phyloP scores from a whole-genome alignment of 2,329 filamentous ascomycete species.

The Cordyceps farinosa region DNA sequence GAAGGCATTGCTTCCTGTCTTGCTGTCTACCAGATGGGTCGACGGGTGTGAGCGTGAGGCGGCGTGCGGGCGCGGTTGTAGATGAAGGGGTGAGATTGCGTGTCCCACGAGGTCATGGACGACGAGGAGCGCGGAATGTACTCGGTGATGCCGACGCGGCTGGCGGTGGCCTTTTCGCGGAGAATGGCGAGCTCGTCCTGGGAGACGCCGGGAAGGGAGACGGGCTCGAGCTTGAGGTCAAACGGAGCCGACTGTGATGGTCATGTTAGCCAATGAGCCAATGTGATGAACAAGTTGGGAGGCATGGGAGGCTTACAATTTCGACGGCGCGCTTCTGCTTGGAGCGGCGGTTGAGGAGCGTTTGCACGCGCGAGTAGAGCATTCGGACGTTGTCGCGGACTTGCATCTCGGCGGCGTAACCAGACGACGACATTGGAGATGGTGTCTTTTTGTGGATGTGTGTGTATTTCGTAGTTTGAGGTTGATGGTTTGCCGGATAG shows the following conservation, averaged over 20 bases:
- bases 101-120: conserved; percentile 20
- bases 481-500: not conserved
- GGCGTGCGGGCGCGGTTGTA: conserved; percentile 21
- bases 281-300: not conserved
- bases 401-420: conserved; percentile 22
- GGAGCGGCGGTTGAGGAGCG: conserved; percentile 38
- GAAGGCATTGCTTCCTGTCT: not conserved
- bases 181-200: conserved; percentile 54
- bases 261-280: conserved; percentile 22
- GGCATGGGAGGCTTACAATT: conserved; percentile 40
- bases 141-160: conserved; percentile 45
- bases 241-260: conserved; percentile 55
- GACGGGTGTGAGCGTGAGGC: conserved; percentile 22
- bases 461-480: no score
- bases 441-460: not conserved
- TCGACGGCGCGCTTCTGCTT: conserved; percentile 42
- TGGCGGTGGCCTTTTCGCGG: conserved; percentile 50
- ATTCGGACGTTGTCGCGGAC: conserved; percentile 42
- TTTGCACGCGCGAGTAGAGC: conserved; percentile 43
- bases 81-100: conserved; percentile 21
- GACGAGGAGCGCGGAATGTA: conserved; percentile 25
- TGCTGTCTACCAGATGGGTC: conserved; percentile 13
- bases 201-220: conserved; percentile 51
- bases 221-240: conserved; percentile 53
- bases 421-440: not conserved